Evolutionary conservation across 331 rosid species (phyloP).

Genomic region (Pyrus hybrid): DNA sequence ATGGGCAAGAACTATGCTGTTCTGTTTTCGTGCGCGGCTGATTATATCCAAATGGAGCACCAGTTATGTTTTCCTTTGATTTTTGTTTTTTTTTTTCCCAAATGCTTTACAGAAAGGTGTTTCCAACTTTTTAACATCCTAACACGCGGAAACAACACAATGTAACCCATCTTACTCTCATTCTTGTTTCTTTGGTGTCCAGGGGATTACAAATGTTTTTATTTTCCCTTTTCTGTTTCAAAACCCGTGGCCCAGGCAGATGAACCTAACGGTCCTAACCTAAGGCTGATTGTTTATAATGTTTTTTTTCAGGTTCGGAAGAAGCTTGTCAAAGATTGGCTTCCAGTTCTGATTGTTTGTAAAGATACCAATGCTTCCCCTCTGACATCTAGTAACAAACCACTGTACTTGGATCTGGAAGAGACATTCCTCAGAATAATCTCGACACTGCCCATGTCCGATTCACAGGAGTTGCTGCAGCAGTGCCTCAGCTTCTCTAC

Average conservation of each 20-base stretch:
- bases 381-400: conserved; percentile 49
- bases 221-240: neutral
- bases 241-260: neutral
- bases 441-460: conserved; percentile 86
- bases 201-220: neutral
- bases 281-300: neutral
- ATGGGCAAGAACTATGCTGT: neutral
- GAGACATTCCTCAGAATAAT: conserved; percentile 72
- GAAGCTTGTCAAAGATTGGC: conserved; percentile 84
- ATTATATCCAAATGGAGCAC: neutral
- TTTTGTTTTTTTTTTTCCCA: neutral
- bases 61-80: neutral
- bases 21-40: neutral
- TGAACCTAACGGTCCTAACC: neutral
- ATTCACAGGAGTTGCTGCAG: conserved; percentile 78
- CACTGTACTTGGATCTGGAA: conserved; percentile 63
- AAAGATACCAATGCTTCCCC: conserved; percentile 69
- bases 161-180: neutral
- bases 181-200: neutral
- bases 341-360: conserved; percentile 77
- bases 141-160: neutral
- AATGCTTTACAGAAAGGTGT: neutral
- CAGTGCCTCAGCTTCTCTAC: conserved; percentile 81
- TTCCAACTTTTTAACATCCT: neutral
- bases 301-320: conserved; percentile 59